phyloP scores from a whole-genome alignment of 1,284 basidiomycete genomes.

The Boletellus deceptivus region DNA sequence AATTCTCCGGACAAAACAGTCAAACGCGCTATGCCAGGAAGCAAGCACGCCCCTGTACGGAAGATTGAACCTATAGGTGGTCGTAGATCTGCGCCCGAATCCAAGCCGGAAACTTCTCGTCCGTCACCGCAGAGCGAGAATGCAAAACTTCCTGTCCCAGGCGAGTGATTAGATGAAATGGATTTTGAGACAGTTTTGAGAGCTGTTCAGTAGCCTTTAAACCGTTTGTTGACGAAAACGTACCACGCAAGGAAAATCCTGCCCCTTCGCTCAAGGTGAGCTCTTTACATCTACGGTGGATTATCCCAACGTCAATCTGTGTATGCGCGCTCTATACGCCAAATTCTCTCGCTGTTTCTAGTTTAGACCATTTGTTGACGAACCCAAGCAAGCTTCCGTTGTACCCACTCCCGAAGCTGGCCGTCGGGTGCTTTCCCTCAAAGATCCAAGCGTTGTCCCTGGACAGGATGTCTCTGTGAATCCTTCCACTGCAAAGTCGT shows the following conservation, averaged over 20 bases:
- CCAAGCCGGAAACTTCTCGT: conserved; percentile 29
- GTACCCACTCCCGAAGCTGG: conserved; percentile 29
- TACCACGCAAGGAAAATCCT: conserved; percentile 43
- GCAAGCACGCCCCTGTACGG: conserved; percentile 67
- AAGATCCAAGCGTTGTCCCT: conserved; percentile 27
- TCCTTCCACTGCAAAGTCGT: conserved; percentile 14
- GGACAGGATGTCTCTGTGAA: conserved; percentile 30
- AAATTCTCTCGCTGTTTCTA: conserved; percentile 15
- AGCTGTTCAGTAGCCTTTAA: conserved; percentile 42
- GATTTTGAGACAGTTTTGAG: neutral
- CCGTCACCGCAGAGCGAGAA: conserved; percentile 39
- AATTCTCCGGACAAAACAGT: conserved; percentile 83
- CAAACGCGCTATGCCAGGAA: conserved; percentile 49
- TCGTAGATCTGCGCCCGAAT: conserved; percentile 17
- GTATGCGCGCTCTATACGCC: neutral
- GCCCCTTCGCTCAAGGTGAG: conserved; percentile 50
- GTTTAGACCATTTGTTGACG: conserved; percentile 52
- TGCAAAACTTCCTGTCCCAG: conserved; percentile 41
- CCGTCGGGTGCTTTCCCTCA: conserved; percentile 39
- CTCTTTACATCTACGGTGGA: neutral
- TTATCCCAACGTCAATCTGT: conserved; percentile 2
- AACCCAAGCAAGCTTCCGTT: conserved; percentile 26
- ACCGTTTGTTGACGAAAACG: conserved; percentile 63
- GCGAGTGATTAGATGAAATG: conserved; percentile 27
- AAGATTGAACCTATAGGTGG: conserved; percentile 51